These are phyloP conservation scores for Spergularia bocconei DNA, from an alignment of 148 eudicot species.

Conservation along the genomic window DNA sequence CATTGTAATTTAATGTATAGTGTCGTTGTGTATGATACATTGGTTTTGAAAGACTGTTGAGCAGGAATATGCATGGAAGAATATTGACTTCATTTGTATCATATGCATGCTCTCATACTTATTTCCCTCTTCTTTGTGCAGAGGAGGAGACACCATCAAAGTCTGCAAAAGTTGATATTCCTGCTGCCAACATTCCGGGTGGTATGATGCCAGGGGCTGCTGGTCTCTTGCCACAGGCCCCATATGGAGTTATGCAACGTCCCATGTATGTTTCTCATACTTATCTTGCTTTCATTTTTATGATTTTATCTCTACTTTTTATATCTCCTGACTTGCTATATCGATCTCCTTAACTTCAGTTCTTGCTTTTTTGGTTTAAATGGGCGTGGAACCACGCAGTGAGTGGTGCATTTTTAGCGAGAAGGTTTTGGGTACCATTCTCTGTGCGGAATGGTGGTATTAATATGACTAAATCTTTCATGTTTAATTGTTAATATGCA, in stretches of 20 bases:
- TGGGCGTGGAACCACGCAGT: neutral
- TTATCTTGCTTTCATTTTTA: neutral
- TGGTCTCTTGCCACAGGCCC: constrained; percentile 53
- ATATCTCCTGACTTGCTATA: neutral
- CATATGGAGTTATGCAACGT: constrained; percentile 62
- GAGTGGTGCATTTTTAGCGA: too few relatives aligned
- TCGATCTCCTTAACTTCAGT: neutral
- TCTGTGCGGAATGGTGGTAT: too few relatives aligned
- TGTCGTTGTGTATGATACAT: constrained; percentile 1
- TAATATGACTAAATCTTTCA: too few relatives aligned
- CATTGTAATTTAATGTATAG: neutral
- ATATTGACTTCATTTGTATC: neutral
- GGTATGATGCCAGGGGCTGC: constrained; percentile 61
- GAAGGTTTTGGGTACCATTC: too few relatives aligned
- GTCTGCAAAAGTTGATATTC: constrained; percentile 58
- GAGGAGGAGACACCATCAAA: constrained; percentile 83
- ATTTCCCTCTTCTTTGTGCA: constrained; percentile 33
- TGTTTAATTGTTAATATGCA: too few relatives aligned
- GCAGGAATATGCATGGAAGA: neutral
- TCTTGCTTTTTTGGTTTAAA: neutral
- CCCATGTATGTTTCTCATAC: constrained; percentile 45
- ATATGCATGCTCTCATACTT: neutral
- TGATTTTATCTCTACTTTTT: neutral
- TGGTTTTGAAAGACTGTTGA: neutral
- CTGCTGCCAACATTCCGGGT: constrained; percentile 46